phyloP scores from a whole-genome alignment of 257 asterid species.

The Solanum megistacrolobum region DNA sequence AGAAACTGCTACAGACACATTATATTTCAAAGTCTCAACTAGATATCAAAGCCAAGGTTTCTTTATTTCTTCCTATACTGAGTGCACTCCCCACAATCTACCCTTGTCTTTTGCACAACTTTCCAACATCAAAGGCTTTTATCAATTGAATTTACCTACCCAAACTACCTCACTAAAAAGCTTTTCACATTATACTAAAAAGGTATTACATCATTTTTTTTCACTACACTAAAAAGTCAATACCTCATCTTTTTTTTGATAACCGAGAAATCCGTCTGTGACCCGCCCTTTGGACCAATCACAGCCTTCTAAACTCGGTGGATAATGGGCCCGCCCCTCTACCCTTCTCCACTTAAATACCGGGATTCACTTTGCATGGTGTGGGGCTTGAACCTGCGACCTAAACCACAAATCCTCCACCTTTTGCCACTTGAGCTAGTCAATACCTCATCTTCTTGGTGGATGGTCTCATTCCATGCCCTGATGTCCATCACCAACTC shows the following conservation, averaged over 20 bases:
- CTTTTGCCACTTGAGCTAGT: no score
- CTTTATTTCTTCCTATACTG: not conserved
- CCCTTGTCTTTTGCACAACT: not conserved
- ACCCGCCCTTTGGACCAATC: no score
- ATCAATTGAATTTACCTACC: not conserved
- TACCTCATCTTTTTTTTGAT: not conserved
- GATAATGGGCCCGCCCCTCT: no score
- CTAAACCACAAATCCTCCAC: no score
- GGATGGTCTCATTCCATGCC: not conserved
- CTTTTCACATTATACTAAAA: not conserved
- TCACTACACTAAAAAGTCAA: not conserved
- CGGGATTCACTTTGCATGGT: no score
- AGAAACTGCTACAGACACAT: not conserved
- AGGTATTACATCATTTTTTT: not conserved
- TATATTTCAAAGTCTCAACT: not conserved
- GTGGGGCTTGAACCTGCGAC: no score
- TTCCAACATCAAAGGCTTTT: not conserved
- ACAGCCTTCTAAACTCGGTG: no score
- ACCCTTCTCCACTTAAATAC: no score
- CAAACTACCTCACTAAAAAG: not conserved
- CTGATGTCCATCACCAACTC: not conserved
- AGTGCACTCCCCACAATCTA: not conserved
- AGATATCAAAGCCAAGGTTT: not conserved
- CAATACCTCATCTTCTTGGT: not conserved
- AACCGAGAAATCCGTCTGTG: no score